phyloP scores from a whole-genome alignment of 148 eudicot genomes.

The Agrostemma githago region DNA sequence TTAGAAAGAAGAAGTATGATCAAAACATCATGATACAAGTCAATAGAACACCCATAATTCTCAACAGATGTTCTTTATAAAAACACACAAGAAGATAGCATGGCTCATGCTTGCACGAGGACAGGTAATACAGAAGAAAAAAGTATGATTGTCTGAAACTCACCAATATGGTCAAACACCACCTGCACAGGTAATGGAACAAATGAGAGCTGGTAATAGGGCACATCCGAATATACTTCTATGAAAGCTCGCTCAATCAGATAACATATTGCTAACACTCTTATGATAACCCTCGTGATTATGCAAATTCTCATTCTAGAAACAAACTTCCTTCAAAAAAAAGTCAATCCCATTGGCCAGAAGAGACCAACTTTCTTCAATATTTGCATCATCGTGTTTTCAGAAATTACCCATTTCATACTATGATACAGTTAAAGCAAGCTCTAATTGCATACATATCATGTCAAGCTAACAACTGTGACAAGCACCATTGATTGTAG shows the following conservation, averaged over 20 bases:
- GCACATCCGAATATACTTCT: background rate
- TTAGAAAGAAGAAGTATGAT: background rate
- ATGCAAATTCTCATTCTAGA: background rate
- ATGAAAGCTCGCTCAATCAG: conserved; percentile 6
- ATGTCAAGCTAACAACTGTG: background rate
- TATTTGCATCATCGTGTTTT: background rate
- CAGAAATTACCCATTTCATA: background rate
- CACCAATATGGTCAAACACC: conserved; percentile 95
- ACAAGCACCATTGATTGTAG: background rate
- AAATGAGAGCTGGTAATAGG: conserved; percentile 19
- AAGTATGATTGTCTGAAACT: conserved; percentile 30
- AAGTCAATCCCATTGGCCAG: background rate
- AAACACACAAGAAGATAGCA: background rate
- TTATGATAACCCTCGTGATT: background rate
- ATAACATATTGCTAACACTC: background rate
- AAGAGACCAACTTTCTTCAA: conserved; percentile 2
- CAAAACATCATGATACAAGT: conserved; percentile 9
- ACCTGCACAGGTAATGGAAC: conserved; percentile 53
- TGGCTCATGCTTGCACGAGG: conserved; percentile 11
- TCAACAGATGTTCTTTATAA: conserved; percentile 3
- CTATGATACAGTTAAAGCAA: background rate
- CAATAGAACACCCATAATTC: background rate
- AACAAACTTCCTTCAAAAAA: background rate
- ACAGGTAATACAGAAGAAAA: background rate
- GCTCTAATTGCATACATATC: background rate